phyloP scores from a whole-genome alignment of 148 eudicot genomes.

The Gaultheria prostrata region DNA sequence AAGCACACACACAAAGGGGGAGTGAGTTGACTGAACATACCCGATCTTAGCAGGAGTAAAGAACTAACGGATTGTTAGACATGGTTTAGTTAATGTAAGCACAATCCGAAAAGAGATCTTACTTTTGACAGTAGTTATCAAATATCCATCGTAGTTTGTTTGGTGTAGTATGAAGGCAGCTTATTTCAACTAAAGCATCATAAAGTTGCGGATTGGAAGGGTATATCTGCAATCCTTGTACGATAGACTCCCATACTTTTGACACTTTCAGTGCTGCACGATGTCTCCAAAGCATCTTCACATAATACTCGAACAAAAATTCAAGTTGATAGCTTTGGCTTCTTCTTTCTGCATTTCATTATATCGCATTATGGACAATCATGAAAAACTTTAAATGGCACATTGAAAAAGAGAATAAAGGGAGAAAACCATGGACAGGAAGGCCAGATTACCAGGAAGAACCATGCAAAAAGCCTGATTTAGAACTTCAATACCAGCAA shows the following conservation, averaged over 20 bases:
- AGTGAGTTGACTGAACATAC: too few relatives aligned
- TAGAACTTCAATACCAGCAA: slow-evolving; percentile 62
- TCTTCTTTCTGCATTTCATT: slow-evolving; percentile 62
- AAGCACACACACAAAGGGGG: too few relatives aligned
- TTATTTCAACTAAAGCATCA: slow-evolving; percentile 52
- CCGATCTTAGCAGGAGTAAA: too few relatives aligned
- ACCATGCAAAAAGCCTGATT: slow-evolving; percentile 78
- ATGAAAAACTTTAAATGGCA: background rate
- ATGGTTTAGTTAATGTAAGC: too few relatives aligned
- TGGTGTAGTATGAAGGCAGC: slow-evolving; percentile 59
- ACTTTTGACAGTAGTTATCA: slow-evolving; percentile 73
- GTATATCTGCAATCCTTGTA: slow-evolving; percentile 72
- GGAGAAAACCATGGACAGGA: background rate
- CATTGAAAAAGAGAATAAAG: background rate
- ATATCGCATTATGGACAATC: background rate
- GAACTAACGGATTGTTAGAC: background rate
- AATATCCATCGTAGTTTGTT: slow-evolving; percentile 73
- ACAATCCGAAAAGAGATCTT: slow-evolving; percentile 21
- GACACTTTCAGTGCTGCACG: slow-evolving; percentile 47
- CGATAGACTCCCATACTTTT: slow-evolving; percentile 51
- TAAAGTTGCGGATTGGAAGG: slow-evolving; percentile 66
- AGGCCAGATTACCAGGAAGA: slow-evolving; percentile 66
- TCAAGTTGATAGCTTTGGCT: slow-evolving; percentile 68
- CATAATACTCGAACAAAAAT: slow-evolving; percentile 49
- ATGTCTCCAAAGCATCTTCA: slow-evolving; percentile 71